Conservation (phyloP, 2,329 filamentous ascomycete genomes). For the Trichoderma guizhouense region DNA sequence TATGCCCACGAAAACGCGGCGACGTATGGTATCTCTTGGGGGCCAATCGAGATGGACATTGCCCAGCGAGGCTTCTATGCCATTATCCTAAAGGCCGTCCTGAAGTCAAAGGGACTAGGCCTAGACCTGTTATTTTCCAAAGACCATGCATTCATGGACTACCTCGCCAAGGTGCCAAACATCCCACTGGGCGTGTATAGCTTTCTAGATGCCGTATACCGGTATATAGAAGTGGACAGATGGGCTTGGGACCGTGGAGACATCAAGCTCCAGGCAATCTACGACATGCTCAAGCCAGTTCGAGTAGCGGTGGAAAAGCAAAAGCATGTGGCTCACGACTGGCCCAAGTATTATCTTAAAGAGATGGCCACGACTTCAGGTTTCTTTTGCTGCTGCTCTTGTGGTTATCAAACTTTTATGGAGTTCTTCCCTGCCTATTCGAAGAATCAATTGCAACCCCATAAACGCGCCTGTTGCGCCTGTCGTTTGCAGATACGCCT, state of each 20-base stretch:
- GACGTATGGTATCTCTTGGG: constrained; percentile 34
- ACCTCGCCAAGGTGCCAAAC: constrained; percentile 30
- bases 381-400: constrained; percentile 33
- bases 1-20: constrained; percentile 15
- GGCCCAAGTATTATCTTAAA: constrained; percentile 25
- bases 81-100: constrained; percentile 34
- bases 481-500: constrained; percentile 30
- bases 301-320: constrained; percentile 26
- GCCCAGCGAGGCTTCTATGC: constrained; percentile 34
- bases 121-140: constrained; percentile 32
- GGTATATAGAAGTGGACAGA: constrained; percentile 26
- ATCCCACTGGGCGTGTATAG: constrained; percentile 27
- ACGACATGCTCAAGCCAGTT: constrained; percentile 35
- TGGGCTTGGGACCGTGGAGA: neutral
- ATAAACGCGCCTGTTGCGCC: constrained; percentile 27
- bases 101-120: constrained; percentile 32
- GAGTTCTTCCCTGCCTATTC: constrained; percentile 29
- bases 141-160: constrained; percentile 30
- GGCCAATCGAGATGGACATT: constrained; percentile 23
- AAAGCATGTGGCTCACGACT: constrained; percentile 21
- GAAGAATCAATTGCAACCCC: neutral
- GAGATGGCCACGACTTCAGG: constrained; percentile 24
- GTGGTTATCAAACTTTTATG: constrained; percentile 32
- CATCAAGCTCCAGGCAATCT: constrained; percentile 24
- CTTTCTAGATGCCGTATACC: constrained; percentile 35